Base-by-base conservation (phyloP, 2,329 filamentous ascomycete genomes). In the Colletotrichum cordylinicola region DNA sequence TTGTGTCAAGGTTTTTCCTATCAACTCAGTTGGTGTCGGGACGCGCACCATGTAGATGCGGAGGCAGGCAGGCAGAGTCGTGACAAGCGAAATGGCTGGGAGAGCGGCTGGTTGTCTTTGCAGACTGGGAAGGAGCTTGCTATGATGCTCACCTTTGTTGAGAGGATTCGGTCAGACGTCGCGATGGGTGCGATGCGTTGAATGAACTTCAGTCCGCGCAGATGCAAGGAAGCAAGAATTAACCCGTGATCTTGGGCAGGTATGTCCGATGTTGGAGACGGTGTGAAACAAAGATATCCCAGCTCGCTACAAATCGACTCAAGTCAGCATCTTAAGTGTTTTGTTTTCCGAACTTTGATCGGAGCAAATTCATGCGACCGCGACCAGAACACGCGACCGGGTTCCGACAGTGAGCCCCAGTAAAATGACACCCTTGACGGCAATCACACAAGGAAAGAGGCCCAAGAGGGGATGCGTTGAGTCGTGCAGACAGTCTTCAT, bases 281-380 rank as follows among this genome's bases (percentile, higher is more conserved):
- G 56, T 68, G 73, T 75, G 73, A 75, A 75, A 75, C 73, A 73
- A 67, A 75, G 73, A n/a, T 75, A 75, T 75, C 73, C 73, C 70
- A 33, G 68, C 62, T 72, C 43, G 62, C 73, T 75, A 52, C 73
- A 68, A 73, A 21, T 75, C 69, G 69, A 73, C 70, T 73, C 73
- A 75, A 75, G 73, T 75, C 73, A 75, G 73, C 73, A 73, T 73
- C 73, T 75, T 75, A 75, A 75, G 73, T 73, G 73, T 75, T 75
- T 75, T 75, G 73, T 75, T 75, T 75, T 75, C 69, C 43, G 68
- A 73, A 75, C 73, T 73, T 67, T 75, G 73, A 75, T 75, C 73
- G 70, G 73, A 73, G 73, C 73, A 68, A 62, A 72, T 75, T 75
- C 56, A 75, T 75, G 73, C 73, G 69, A 73, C 73, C 69, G 73